Evolutionary conservation across 257 asterid species (phyloP), one percentile per base, ranked within the genome.

Genomic region (Avicennia marina): DNA sequence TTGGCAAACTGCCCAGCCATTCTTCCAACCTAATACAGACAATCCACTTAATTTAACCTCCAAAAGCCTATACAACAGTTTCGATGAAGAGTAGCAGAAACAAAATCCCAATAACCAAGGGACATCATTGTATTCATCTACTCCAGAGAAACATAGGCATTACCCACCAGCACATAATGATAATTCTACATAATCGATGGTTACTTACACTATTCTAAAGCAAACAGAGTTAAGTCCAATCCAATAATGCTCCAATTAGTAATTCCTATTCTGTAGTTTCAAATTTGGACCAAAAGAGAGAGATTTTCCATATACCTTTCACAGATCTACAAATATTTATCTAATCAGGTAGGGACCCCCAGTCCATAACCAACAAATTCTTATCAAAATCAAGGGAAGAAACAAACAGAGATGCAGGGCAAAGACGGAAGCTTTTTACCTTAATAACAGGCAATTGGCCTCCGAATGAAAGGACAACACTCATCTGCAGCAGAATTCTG

Each of bases 381-480:
- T 11, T 27, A 2, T 27, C 15, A 26, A 32, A 45, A 45, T 24
- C 59, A 19, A 29, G 33, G 33, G 33, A 7, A 22, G 22, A 50
- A 32, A 4, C 7, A 29, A 15, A 43, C 2, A 11, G 5, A 15
- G n/a, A n/a, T 11, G 15, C 15, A 51, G 31, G 17, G 6, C 9
- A 31, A 60, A 45, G 41, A 56, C 9, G 24, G 34, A 4, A 26
- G 11, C 4, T 31, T 17, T 25, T 3, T 71, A 86, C 95, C 95
- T 86, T 86, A 42, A 86, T 60, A 0, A 86, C 85, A 39, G 95
- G 95, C 80, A 86, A 71, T 56, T 86, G 90, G 12, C 94, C 95
- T 39, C 95, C 95, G 58, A 86, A 86, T 44, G 82, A 76, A 53
- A 86, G 89, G 68, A 86, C 95, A 36, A 81, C 95, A 18, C 94